These are phyloP conservation scores for Ustilago loliicola DNA, from an alignment of 1,284 basidiomycete species.

Conservation along the genomic window DNA sequence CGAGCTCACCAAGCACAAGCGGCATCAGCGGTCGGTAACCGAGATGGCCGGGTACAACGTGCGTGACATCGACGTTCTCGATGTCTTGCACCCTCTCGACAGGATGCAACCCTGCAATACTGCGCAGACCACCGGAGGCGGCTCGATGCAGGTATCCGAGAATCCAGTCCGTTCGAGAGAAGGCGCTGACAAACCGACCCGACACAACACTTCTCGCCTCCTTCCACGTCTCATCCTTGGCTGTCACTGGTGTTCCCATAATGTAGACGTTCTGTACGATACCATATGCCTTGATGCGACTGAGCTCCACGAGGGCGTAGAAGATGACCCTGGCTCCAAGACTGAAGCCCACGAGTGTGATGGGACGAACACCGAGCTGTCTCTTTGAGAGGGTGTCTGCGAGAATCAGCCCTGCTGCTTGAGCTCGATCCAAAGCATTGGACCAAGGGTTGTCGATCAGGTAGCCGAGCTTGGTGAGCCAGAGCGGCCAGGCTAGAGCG, in stretches of 20 bases:
- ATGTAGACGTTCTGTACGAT: conserved; percentile 70
- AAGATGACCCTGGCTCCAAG: conserved; percentile 69
- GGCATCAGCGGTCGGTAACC: conserved; percentile 68
- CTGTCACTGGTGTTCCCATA: conserved; percentile 68
- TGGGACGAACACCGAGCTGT: conserved; percentile 69
- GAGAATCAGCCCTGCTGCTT: conserved; percentile 67
- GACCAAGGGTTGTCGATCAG: conserved; percentile 71
- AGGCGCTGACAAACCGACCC: conserved; percentile 69
- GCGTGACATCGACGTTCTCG: conserved; percentile 69
- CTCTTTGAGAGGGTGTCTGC: conserved; percentile 66
- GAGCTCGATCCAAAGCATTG: conserved; percentile 66
- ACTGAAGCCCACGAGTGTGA: conserved; percentile 69
- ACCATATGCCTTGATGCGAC: conserved; percentile 65
- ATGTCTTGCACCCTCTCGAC: conserved; percentile 66
- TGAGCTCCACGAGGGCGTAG: conserved; percentile 66
- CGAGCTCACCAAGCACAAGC: conserved; percentile 67
- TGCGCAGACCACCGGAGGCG: conserved; percentile 67
- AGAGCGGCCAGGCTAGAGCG: conserved; percentile 68
- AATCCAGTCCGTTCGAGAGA: conserved; percentile 69
- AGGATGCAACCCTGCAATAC: conserved; percentile 68
- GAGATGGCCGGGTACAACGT: conserved; percentile 67
- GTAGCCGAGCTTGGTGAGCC: conserved; percentile 69
- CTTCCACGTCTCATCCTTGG: conserved; percentile 64
- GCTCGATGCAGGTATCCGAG: conserved; percentile 69
- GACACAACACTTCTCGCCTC: conserved; percentile 64